These are phyloP conservation scores for Trichoderma sp. DNA, from an alignment of 2,329 filamentous ascomycete genomes.

Conservation along the genomic window DNA sequence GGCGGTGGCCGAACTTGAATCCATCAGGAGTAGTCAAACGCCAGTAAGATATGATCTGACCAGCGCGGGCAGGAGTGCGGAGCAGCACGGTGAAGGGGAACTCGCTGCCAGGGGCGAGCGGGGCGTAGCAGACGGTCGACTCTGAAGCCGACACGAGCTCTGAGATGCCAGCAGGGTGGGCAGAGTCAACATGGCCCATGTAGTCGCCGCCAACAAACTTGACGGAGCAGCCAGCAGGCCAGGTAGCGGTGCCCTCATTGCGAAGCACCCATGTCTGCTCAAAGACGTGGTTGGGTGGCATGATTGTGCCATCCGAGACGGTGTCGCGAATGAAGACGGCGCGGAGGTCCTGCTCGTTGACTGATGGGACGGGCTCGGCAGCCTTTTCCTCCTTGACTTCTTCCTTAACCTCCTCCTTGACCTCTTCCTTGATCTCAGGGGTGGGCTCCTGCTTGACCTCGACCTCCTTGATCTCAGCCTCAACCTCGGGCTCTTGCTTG, in stretches of 20 bases:
- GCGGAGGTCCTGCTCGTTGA: constrained; percentile 36
- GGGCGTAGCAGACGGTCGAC: constrained; percentile 70
- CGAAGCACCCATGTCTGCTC: constrained; percentile 88
- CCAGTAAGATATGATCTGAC: constrained; percentile 93
- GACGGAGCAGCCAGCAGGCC: constrained; percentile 87
- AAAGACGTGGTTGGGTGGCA: constrained; percentile 71
- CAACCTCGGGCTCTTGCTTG: constrained; percentile 21
- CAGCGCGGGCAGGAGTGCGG: constrained; percentile 72
- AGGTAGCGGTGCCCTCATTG: constrained; percentile 74
- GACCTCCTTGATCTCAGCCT: background rate
- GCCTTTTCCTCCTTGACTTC: constrained; percentile 27
- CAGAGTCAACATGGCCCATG: constrained; percentile 87
- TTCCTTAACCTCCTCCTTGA: background rate
- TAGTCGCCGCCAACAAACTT: constrained; percentile 92
- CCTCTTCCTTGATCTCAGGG: constrained; percentile 24
- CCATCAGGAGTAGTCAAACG: constrained; percentile 80
- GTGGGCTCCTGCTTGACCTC: constrained; percentile 18
- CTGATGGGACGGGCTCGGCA: constrained; percentile 18
- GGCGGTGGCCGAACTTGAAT: constrained; percentile 80
- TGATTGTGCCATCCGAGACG: constrained; percentile 70
- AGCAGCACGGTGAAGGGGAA: constrained; percentile 80
- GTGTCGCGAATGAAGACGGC: constrained; percentile 74
- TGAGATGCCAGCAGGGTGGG: constrained; percentile 71
- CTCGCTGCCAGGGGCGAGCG: constrained; percentile 70
- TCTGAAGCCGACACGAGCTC: constrained; percentile 77